phyloP scores from a whole-genome alignment of 176 grass and related monocot species.

The Puccinellia tenuiflora region DNA sequence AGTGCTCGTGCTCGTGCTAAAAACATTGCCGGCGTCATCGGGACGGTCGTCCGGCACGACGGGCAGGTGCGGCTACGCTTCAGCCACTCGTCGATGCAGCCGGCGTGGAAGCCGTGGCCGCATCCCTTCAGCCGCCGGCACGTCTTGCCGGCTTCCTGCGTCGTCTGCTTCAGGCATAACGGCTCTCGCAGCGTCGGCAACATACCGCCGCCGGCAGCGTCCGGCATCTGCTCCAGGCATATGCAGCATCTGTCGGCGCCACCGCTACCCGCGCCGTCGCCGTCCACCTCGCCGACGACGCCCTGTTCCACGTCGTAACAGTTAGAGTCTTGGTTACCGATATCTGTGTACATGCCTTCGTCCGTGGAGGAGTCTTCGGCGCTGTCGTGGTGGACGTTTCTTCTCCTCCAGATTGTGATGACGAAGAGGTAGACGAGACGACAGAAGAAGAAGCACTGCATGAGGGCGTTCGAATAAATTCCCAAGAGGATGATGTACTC shows the following conservation, averaged over 20 bases:
- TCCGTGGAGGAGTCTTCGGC: background rate
- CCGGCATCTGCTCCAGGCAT: conserved; percentile 13
- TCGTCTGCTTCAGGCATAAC: background rate
- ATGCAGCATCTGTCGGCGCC: background rate
- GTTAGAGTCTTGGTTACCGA: background rate
- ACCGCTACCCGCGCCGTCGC: background rate
- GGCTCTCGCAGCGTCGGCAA: background rate
- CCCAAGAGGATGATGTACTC: background rate
- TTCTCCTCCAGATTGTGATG: background rate
- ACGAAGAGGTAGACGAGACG: background rate
- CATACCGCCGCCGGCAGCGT: background rate
- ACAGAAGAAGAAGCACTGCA: background rate
- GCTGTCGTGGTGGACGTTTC: background rate
- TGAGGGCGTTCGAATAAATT: background rate
- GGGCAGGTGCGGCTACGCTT: conserved; percentile 8
- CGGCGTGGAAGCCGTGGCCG: conserved; percentile 14
- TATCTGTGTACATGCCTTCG: background rate
- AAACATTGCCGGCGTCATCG: background rate
- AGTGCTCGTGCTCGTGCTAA: background rate
- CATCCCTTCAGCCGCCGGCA: background rate
- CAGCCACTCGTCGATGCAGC: conserved; percentile 8
- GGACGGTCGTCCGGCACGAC: background rate
- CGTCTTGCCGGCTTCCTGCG: background rate
- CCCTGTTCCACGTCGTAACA: background rate
- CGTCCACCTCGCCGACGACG: background rate